A percentile compares a stretch with the other conserved stretches of the same genome.
phyloP scores from a whole-genome alignment of 306 rosid genomes.

The Prinsepia uniflora region DNA sequence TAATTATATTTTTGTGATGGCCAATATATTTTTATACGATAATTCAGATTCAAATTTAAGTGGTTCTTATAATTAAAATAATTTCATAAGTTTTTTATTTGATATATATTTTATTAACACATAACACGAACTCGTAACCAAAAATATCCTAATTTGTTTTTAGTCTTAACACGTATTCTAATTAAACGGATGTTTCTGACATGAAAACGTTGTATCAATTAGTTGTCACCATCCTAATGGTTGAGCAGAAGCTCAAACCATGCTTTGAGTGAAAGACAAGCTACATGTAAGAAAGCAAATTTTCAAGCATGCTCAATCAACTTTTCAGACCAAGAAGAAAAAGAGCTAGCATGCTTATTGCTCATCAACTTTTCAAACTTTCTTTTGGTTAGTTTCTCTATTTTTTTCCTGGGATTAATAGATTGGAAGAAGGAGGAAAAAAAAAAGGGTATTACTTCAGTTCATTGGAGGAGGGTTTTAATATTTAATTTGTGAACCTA shows the following conservation, averaged over 20 bases:
- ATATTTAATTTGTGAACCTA: background rate
- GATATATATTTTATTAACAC: too few species aligned
- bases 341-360: background rate
- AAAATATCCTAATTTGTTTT: too few species aligned
- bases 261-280: slow-evolving; percentile 3
- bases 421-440: background rate
- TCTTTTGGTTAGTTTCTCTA: background rate
- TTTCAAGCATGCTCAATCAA: background rate
- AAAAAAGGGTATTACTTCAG: background rate
- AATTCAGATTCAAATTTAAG: too few species aligned
- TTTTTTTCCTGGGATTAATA: background rate
- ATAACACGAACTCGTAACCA: too few species aligned
- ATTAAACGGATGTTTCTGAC: background rate
- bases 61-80: too few species aligned
- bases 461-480: background rate
- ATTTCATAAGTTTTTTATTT: too few species aligned
- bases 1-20: background rate
- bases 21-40: background rate
- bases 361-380: background rate
- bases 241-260: background rate
- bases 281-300: background rate
- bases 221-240: slow-evolving; percentile 5
- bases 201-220: background rate
- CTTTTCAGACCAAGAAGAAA: background rate
- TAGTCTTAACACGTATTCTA: too few species aligned